These are phyloP conservation scores for Pseudomassariella vexata DNA, from an alignment of 2,329 filamentous ascomycete genomes.

Conservation along the genomic window DNA sequence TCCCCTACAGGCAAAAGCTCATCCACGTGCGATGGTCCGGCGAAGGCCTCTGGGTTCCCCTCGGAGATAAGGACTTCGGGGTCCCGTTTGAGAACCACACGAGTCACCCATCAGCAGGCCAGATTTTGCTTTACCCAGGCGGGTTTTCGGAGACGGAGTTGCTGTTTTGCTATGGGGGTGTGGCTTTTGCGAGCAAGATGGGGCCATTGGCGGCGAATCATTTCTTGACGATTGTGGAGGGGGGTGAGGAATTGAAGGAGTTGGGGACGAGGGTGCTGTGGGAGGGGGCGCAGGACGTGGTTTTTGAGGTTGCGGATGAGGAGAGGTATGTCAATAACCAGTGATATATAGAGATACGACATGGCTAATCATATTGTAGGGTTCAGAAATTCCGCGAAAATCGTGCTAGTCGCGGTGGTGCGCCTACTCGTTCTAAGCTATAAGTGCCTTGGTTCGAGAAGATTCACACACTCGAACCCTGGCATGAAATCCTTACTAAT, in stretches of 20 bases:
- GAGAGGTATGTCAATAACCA: slow-evolving; percentile 1
- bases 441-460: too few species aligned
- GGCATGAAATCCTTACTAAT: too few species aligned
- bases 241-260: slow-evolving; percentile 1
- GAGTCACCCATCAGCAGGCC: slow-evolving; percentile 1
- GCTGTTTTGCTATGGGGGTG: slow-evolving; percentile 4
- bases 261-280: slow-evolving; percentile 2
- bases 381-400: too few species aligned
- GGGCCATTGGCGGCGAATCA: slow-evolving; percentile 3
- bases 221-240: slow-evolving; percentile 2
- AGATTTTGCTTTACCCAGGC: slow-evolving; percentile 3
- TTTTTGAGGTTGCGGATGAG: slow-evolving; percentile 2
- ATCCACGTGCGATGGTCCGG: slow-evolving; percentile 5
- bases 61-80: slow-evolving; percentile 3
- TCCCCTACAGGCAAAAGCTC: slow-evolving; percentile 2
- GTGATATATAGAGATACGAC: too few species aligned
- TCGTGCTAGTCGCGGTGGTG: too few species aligned
- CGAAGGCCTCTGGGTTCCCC: slow-evolving; percentile 3
- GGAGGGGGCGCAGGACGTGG: slow-evolving; percentile 1
- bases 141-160: slow-evolving; percentile 4
- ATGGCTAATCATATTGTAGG: too few species aligned
- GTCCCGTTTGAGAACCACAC: slow-evolving; percentile 3
- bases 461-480: too few species aligned
- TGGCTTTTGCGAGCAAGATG: slow-evolving; percentile 4
- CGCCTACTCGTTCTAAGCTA: too few species aligned